Conservation (phyloP, 805 yeast genomes). For the Sungouiozyma ichnusensis region DNA sequence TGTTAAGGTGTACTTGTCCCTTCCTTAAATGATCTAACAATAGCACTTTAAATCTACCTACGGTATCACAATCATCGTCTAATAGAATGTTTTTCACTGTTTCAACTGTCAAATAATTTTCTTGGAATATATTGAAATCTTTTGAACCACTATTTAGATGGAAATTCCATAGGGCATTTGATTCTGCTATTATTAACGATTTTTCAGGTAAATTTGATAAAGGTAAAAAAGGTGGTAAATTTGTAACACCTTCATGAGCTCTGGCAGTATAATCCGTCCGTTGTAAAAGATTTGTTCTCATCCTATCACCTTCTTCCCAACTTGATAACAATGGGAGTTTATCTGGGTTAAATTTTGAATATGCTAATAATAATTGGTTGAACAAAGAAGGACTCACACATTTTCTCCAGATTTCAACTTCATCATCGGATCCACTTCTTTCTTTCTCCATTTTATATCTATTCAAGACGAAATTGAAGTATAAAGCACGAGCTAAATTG, state of each 20-base stretch:
- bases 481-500: conserved; percentile 58
- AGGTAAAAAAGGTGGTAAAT: conserved; percentile 60
- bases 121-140: conserved; percentile 26
- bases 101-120: background rate
- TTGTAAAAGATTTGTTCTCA: conserved; percentile 38
- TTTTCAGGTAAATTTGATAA: conserved; percentile 31
- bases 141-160: conserved; percentile 31
- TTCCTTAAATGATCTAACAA: conserved; percentile 9
- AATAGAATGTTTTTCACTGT: conserved; percentile 24
- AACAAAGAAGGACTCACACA: conserved; percentile 33
- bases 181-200: conserved; percentile 53
- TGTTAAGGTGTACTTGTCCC: conserved; percentile 13
- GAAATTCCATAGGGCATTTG: conserved; percentile 58
- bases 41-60: conserved; percentile 16
- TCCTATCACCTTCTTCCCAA: conserved; percentile 36
- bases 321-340: conserved; percentile 30
- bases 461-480: conserved; percentile 37
- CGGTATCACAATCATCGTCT: conserved; percentile 28
- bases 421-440: conserved; percentile 6
- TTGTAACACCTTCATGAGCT: conserved; percentile 12
- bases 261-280: conserved; percentile 32
- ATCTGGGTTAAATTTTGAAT: conserved; percentile 31
- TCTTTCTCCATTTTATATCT: conserved; percentile 28
- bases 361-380: conserved; percentile 39
- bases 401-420: conserved; percentile 13